Evolutionary conservation across 2,329 filamentous ascomycete genomes (phyloP).

Genomic region (Juglanconis juglandina): DNA sequence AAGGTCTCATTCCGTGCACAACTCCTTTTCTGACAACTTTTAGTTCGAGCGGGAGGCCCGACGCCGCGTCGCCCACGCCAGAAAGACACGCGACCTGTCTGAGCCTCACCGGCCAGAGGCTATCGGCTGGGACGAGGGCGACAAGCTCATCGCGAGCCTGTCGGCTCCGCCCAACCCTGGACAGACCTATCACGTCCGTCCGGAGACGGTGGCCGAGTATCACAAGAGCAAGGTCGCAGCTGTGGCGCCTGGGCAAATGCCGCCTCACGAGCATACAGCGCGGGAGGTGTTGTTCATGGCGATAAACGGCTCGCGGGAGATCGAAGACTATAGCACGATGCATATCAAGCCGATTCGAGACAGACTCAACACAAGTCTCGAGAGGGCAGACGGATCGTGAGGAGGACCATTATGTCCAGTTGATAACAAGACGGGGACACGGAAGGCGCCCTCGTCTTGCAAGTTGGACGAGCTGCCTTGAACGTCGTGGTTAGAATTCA

Average conservation of each 20-base stretch:
- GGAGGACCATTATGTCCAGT: neutral
- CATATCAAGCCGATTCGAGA: conserved; percentile 14
- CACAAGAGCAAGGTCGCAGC: neutral
- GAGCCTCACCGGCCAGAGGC: conserved; percentile 8
- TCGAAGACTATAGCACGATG: conserved; percentile 11
- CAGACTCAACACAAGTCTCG: conserved; percentile 8
- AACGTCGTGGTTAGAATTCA: too few relatives aligned
- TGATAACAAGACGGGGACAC: too few relatives aligned
- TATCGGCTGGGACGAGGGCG: conserved; percentile 23
- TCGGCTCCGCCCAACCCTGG: conserved; percentile 19
- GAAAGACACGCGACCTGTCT: conserved; percentile 5
- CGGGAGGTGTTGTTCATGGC: conserved; percentile 12
- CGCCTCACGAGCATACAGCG: conserved; percentile 6
- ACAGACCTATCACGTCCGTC: conserved; percentile 23
- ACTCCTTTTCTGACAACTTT: neutral
- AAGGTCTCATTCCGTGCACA: neutral
- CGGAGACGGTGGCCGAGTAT: conserved; percentile 7
- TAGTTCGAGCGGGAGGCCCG: conserved; percentile 30
- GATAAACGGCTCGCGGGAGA: conserved; percentile 5
- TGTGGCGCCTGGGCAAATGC: neutral
- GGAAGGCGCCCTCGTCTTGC: too few relatives aligned
- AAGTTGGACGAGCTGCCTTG: too few relatives aligned
- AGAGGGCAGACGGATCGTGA: conserved; percentile 1
- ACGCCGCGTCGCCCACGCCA: conserved; percentile 26
- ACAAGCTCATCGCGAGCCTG: conserved; percentile 28